These are phyloP conservation scores for Cordyceps militaris DNA, from an alignment of 2,329 filamentous ascomycete genomes.

Conservation along the genomic window DNA sequence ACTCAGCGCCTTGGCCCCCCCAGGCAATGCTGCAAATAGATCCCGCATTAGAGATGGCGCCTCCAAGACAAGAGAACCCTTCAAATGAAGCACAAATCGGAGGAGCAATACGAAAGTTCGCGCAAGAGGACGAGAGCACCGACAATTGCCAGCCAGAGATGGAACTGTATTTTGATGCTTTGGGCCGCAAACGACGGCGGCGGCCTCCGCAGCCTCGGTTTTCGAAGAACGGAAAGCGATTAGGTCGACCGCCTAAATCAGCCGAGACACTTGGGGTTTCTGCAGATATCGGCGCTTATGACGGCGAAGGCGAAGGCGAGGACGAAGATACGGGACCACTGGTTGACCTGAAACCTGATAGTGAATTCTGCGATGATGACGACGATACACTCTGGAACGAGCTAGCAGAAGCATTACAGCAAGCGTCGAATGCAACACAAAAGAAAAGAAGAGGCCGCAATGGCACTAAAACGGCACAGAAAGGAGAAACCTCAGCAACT, in stretches of 20 bases:
- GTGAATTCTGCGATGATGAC: slow-evolving; percentile 5
- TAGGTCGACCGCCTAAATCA: slow-evolving; percentile 7
- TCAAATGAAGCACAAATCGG: background rate
- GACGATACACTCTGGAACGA: slow-evolving; percentile 7
- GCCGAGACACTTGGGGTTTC: background rate
- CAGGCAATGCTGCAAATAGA: background rate
- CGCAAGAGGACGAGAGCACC: background rate
- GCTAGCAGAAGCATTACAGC: slow-evolving; percentile 4
- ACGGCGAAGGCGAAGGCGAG: slow-evolving; percentile 9
- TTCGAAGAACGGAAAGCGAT: slow-evolving; percentile 11
- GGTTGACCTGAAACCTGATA: background rate
- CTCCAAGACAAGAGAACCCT: background rate
- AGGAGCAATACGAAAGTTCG: background rate
- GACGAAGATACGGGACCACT: background rate
- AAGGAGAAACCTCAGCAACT: background rate
- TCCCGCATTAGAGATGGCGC: background rate
- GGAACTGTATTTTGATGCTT: background rate
- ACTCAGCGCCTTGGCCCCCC: background rate
- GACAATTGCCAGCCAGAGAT: background rate
- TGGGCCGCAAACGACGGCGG: background rate
- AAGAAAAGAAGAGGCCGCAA: background rate
- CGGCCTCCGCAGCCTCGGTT: slow-evolving; percentile 7
- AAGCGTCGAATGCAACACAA: background rate
- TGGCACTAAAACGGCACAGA: background rate
- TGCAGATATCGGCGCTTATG: background rate